Evolutionary conservation across 2,329 filamentous ascomycete genomes (phyloP), one percentile per base, ranked within the genome.

Genomic region (Huntiella savannae): DNA sequence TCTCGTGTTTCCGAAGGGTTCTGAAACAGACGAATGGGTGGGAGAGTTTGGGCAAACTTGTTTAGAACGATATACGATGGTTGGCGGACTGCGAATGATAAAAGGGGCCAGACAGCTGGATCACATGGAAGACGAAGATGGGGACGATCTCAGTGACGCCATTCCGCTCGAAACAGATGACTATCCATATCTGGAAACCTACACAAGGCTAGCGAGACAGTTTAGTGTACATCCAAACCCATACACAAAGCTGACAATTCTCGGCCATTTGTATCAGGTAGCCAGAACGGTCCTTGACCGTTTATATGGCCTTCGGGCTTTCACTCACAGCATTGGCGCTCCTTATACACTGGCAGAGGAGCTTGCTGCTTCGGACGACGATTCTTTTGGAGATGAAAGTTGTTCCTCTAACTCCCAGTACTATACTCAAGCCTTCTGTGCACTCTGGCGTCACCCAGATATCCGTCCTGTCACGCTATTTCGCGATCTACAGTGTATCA

Each of bases 11-110:
- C 76, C 78, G n/a, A 75, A 74, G 43, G 91, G 91, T 3, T 93
- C 86, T 37, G 91, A 98, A 63, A 96, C 88, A 1, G 91, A 96
- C 59, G 69, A 69, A 3, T 95, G 88, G 81, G 91, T 95, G 53
- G 69, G 73, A 45, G 73, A 73, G 11, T 60, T 86, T 5, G 75
- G 76, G 2, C 72, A 79, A 53, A 66, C 79, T 52, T 79, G 75
- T 56, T 17, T 12, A 5, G 22, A 32, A 12, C 16, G 22, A 28
- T 28, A 41, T 28, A 10, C 16, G 7, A 17, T 39, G 22, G 35
- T 19, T 16, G 17, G 32, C 28, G 19, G 43, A 33, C 5, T 17
- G 16, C 17, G 22, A 33, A 38, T 16, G 32, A 28, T 17, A 33
- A 19, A 17, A 41, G 47, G 22, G 22, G 38, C 15, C 33, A 35